These are phyloP conservation scores for Aspergillus cavernicola DNA, from an alignment of 495 filamentous ascomycete species.

Conservation along the genomic window DNA sequence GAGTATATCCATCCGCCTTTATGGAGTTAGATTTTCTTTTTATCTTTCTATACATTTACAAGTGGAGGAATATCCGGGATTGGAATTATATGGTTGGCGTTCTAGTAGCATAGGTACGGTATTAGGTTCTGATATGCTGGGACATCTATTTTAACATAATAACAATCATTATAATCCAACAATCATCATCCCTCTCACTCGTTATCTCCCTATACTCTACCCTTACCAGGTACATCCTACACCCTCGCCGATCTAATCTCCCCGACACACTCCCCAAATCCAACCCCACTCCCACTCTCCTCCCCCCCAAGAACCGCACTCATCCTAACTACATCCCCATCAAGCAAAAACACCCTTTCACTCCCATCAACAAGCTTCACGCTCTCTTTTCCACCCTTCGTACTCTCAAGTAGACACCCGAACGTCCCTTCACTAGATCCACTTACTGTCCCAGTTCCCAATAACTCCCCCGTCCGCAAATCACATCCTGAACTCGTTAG, in stretches of 20 bases:
- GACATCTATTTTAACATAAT: no score
- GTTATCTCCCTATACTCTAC: no score
- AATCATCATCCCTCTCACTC: no score
- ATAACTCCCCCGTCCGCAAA: constrained; percentile 68
- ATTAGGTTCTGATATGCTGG: no score
- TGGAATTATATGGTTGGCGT: no score
- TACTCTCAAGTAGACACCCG: constrained; percentile 74
- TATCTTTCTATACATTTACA: background rate
- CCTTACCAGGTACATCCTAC: no score
- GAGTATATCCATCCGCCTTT: constrained; percentile 49
- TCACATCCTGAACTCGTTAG: constrained; percentile 73
- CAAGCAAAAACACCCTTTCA: constrained; percentile 64
- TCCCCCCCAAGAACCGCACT: constrained; percentile 55
- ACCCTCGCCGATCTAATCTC: constrained; percentile 15
- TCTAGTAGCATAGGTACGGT: no score
- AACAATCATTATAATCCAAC: no score
- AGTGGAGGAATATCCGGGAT: background rate
- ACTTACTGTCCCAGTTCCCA: constrained; percentile 82
- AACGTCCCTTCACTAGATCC: constrained; percentile 51
- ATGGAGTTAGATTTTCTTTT: constrained; percentile 26
- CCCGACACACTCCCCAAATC: constrained; percentile 66
- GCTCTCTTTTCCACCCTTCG: constrained; percentile 55
- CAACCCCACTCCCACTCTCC: constrained; percentile 50
- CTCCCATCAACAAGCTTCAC: constrained; percentile 53
- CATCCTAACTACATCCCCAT: constrained; percentile 72